Conservation (phyloP, 352 stramenopile genomes). For the Phytophthora constricta region DNA sequence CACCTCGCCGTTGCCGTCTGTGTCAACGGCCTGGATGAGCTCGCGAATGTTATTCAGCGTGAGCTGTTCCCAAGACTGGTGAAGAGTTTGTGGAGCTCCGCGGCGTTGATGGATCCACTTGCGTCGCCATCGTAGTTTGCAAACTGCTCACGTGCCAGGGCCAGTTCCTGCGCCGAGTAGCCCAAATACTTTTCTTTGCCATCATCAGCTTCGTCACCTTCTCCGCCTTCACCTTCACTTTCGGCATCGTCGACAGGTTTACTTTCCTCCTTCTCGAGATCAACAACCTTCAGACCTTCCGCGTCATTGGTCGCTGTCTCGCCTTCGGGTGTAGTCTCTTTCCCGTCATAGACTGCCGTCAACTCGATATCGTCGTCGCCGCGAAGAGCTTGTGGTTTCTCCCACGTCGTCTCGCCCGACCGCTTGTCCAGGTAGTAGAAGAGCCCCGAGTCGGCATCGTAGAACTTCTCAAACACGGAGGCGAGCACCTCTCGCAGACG, state of each 20-base stretch:
- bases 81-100: conserved; percentile 67
- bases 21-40: conserved; percentile 63
- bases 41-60: conserved; percentile 65
- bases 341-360: conserved; percentile 39
- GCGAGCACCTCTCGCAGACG: conserved; percentile 53
- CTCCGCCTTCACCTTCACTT: conserved; percentile 19
- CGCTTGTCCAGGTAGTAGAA: conserved; percentile 82
- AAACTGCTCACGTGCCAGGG: conserved; percentile 57
- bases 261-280: conserved; percentile 31
- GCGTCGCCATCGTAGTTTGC: conserved; percentile 66
- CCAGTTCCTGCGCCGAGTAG: conserved; percentile 52
- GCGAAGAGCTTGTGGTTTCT: conserved; percentile 67
- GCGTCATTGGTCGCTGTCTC: conserved; percentile 8
- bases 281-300: conserved; percentile 12
- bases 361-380: conserved; percentile 55
- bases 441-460: conserved; percentile 64
- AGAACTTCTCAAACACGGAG: conserved; percentile 75
- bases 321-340: conserved; percentile 15
- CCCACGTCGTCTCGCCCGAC: conserved; percentile 76
- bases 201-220: conserved; percentile 18
- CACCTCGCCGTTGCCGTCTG: conserved; percentile 67
- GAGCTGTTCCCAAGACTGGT: conserved; percentile 63
- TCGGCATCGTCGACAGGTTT: conserved; percentile 17
- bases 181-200: conserved; percentile 32
- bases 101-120: conserved; percentile 66